phyloP scores from a whole-genome alignment of 345 rosid genomes.

The Cochlearia excelsa region DNA sequence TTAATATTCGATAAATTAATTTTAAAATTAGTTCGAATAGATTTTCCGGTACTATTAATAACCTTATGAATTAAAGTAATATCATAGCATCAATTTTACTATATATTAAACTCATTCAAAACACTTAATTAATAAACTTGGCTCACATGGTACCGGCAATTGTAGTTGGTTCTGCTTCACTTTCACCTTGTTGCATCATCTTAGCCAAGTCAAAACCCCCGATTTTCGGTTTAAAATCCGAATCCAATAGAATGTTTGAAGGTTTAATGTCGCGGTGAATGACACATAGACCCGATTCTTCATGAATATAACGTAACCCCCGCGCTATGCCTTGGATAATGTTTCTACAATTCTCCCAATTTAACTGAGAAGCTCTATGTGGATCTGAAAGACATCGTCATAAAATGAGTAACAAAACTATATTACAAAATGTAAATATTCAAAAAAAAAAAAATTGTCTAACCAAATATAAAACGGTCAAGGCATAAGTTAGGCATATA shows the following conservation, averaged over 20 bases:
- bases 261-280: constrained; percentile 26
- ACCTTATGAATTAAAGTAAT: too few relatives aligned
- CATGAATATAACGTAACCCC: constrained; percentile 26
- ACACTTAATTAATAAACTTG: neutral
- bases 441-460: neutral
- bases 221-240: constrained; percentile 20
- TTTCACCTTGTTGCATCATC: constrained; percentile 17
- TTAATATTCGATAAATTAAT: neutral
- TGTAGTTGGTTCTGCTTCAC: neutral
- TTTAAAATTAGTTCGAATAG: too few relatives aligned
- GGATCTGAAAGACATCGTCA: constrained; percentile 12
- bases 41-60: neutral
- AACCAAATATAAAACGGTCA: constrained; percentile 46
- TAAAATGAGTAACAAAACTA: neutral
- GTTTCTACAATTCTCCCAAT: constrained; percentile 29
- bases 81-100: too few relatives aligned
- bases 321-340: constrained; percentile 30
- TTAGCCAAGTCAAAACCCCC: constrained; percentile 19
- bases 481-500: constrained; percentile 57
- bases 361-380: constrained; percentile 13
- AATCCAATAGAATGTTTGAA: constrained; percentile 25
- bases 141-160: constrained; percentile 3
- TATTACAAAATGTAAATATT: neutral
- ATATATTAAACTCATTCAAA: too few relatives aligned
- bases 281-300: constrained; percentile 19